Conservation (phyloP, 768 basidiomycete species). For the Leucosporidium scottii region DNA sequence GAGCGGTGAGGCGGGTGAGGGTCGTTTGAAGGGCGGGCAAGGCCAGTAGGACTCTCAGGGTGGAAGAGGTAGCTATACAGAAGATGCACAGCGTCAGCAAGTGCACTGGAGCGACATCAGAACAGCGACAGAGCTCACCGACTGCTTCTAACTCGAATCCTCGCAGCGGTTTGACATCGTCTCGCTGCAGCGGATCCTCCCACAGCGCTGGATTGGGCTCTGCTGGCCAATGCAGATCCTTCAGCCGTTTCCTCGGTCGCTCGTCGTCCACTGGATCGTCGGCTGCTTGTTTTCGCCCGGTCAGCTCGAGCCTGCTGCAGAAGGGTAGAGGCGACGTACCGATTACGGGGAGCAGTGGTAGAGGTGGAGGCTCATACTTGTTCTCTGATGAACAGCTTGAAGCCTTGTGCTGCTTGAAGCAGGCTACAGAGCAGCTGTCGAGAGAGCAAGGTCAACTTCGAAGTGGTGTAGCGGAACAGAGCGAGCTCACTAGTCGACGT, state of each 20-base stretch:
- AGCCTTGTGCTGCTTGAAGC: conserved; percentile 1
- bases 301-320: conserved; percentile 24
- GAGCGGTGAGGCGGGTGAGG: conserved; percentile 7
- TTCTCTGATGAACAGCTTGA: not conserved
- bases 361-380: not conserved
- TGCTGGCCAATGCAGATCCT: conserved; percentile 28
- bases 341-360: not conserved
- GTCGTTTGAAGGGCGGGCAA: conserved; percentile 7
- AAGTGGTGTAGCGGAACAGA: not conserved
- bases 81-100: not conserved
- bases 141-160: conserved; percentile 28
- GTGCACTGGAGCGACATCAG: not conserved
- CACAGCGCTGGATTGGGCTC: conserved; percentile 27
- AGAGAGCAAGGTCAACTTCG: not conserved
- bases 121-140: not conserved
- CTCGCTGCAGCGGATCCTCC: conserved; percentile 26
- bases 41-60: conserved; percentile 16
- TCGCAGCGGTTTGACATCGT: conserved; percentile 32
- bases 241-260: conserved; percentile 28
- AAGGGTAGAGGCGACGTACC: not conserved
- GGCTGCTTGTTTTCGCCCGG: conserved; percentile 20
- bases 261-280: conserved; percentile 3
- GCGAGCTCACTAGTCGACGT: not conserved
- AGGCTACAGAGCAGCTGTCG: not conserved
- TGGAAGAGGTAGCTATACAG: conserved; percentile 8